These are phyloP conservation scores for Exophiala spinifera DNA, from an alignment of 2,329 filamentous ascomycete species.

Conservation along the genomic window DNA sequence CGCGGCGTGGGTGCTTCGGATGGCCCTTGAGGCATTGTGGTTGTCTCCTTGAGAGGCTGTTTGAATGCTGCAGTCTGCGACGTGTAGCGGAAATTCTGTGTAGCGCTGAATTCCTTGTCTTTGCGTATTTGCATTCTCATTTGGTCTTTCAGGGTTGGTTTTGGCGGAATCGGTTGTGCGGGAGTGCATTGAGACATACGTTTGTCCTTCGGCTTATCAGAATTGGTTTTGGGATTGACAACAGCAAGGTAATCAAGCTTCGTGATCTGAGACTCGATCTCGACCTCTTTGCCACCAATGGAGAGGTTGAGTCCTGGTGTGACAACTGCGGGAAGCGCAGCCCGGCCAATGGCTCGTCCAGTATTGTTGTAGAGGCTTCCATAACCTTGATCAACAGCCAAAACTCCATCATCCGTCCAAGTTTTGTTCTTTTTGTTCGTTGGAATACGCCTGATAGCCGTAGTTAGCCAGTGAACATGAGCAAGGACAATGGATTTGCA, in stretches of 20 bases:
- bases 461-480: background rate
- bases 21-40: slow-evolving; percentile 46
- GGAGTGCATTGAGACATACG: slow-evolving; percentile 15
- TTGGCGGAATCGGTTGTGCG: slow-evolving; percentile 30
- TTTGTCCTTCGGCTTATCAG: slow-evolving; percentile 8
- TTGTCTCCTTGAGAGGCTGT: slow-evolving; percentile 57
- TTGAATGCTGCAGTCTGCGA: slow-evolving; percentile 51
- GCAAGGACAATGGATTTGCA: background rate
- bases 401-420: slow-evolving; percentile 70
- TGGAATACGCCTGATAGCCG: slow-evolving; percentile 51
- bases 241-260: slow-evolving; percentile 15
- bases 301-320: slow-evolving; percentile 60
- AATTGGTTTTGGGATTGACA: slow-evolving; percentile 2
- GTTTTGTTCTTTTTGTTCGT: slow-evolving; percentile 73
- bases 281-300: slow-evolving; percentile 65
- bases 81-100: slow-evolving; percentile 35
- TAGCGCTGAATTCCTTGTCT: slow-evolving; percentile 36
- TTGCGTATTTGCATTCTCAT: slow-evolving; percentile 28
- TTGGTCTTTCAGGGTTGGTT: slow-evolving; percentile 29
- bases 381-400: slow-evolving; percentile 56
- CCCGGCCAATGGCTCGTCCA: slow-evolving; percentile 61
- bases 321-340: slow-evolving; percentile 54
- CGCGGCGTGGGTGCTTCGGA: slow-evolving; percentile 56
- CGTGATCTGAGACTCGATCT: slow-evolving; percentile 60
- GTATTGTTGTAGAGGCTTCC: slow-evolving; percentile 62